phyloP scores from a whole-genome alignment of 2,329 filamentous ascomycete species.

The Ustilaginoidea virens region DNA sequence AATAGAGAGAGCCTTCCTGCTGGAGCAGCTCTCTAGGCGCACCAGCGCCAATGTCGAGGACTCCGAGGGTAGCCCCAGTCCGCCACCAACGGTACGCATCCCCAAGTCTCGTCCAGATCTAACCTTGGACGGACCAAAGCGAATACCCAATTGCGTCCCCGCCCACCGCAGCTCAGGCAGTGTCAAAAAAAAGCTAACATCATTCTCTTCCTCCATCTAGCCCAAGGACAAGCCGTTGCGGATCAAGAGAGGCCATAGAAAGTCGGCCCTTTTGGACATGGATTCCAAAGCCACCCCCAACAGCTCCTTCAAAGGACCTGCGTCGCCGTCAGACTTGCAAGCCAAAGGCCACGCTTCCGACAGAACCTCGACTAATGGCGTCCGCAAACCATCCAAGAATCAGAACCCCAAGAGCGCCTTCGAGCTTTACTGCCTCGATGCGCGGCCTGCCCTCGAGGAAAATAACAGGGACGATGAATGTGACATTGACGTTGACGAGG shows the following conservation, averaged over 20 bases:
- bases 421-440: constrained; percentile 38
- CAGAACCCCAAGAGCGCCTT: constrained; percentile 33
- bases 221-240: constrained; percentile 66
- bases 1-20: constrained; percentile 63
- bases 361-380: constrained; percentile 21
- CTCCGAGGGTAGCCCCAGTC: constrained; percentile 64
- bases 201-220: constrained; percentile 26
- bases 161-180: no score
- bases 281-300: constrained; percentile 24
- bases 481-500: constrained; percentile 31
- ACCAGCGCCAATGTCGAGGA: constrained; percentile 63
- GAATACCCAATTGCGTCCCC: no score
- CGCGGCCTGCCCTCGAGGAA: constrained; percentile 25
- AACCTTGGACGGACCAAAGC: no score
- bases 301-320: constrained; percentile 30
- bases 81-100: constrained; percentile 55
- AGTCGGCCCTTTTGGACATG: constrained; percentile 32
- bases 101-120: no score
- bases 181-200: constrained; percentile 16
- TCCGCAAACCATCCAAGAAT: constrained; percentile 25
- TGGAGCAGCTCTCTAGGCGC: constrained; percentile 58
- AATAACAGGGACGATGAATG: constrained; percentile 25
- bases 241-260: constrained; percentile 57
- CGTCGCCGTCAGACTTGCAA: constrained; percentile 24
- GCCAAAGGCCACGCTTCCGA: constrained; percentile 11